Conservation (phyloP, 441 rosid genomes). For the Erodium chrysanthum region DNA sequence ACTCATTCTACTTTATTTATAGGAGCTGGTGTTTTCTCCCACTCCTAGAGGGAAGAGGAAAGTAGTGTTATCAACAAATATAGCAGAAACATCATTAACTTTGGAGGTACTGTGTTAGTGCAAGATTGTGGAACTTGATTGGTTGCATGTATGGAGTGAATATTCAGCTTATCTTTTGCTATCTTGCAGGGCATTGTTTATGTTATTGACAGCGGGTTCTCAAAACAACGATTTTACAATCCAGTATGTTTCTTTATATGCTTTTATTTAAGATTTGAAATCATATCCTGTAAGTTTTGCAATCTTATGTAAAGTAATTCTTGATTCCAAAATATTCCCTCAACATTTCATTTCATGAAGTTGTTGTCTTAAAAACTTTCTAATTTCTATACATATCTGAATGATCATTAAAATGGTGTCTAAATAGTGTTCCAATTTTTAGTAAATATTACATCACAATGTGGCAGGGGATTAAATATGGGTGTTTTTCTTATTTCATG, state of each 20-base stretch:
- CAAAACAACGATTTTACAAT: constrained; percentile 89
- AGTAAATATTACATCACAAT: neutral
- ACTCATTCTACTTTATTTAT: constrained; percentile 16
- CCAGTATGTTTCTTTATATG: constrained; percentile 41
- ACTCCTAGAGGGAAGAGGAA: constrained; percentile 87
- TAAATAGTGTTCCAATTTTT: neutral
- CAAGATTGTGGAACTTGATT: constrained; percentile 9
- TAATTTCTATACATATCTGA: neutral
- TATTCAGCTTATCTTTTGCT: constrained; percentile 19
- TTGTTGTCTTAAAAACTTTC: neutral
- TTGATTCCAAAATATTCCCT: neutral
- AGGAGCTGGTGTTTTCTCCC: constrained; percentile 83
- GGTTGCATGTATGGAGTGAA: constrained; percentile 5
- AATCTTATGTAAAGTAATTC: neutral
- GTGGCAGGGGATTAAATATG: neutral
- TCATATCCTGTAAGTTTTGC: neutral
- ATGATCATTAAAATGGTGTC: neutral
- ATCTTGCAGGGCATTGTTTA: constrained; percentile 73
- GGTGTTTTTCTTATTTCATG: constrained; percentile 3
- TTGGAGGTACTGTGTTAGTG: constrained; percentile 48
- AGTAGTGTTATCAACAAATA: constrained; percentile 84
- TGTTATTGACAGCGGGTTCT: constrained; percentile 91
- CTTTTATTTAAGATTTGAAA: constrained; percentile 1
- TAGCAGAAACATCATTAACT: constrained; percentile 90
- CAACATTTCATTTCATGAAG: neutral